A percentile compares a stretch with the other conserved stretches of the same genome.
Evolutionary conservation across 2,329 filamentous ascomycete genomes (phyloP).

Genomic region (Fusarium floridanum): DNA sequence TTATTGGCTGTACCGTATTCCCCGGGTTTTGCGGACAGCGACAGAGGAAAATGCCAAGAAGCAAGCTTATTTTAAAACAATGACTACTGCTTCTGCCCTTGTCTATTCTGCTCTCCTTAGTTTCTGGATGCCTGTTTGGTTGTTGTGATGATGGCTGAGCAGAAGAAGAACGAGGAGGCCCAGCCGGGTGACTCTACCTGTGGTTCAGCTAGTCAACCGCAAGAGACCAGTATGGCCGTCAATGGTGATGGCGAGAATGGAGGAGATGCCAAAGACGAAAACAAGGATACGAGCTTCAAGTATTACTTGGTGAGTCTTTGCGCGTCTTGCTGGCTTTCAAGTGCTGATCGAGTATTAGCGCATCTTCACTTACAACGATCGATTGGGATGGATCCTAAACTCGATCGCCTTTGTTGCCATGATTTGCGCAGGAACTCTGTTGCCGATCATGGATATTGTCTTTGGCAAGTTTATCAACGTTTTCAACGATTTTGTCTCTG

Average conservation of each 20-base stretch:
- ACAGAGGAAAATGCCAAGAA: slow-evolving; percentile 20
- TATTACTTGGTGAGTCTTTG: slow-evolving; percentile 41
- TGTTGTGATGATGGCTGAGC: slow-evolving; percentile 7
- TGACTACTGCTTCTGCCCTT: background rate
- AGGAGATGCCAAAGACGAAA: slow-evolving; percentile 12
- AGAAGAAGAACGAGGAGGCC: slow-evolving; percentile 6
- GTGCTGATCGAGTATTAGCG: slow-evolving; percentile 42
- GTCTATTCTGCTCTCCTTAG: background rate
- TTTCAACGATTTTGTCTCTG: slow-evolving; percentile 68
- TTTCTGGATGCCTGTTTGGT: background rate
- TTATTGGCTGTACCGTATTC: slow-evolving; percentile 34
- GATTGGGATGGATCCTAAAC: slow-evolving; percentile 54
- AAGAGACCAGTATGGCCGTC: slow-evolving; percentile 12
- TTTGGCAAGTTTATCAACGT: slow-evolving; percentile 67
- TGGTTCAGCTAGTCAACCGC: slow-evolving; percentile 6
- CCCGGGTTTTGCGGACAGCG: slow-evolving; percentile 26
- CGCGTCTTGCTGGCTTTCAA: background rate
- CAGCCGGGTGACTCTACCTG: background rate
- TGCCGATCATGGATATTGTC: slow-evolving; percentile 71
- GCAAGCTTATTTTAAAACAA: background rate
- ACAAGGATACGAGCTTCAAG: slow-evolving; percentile 42
- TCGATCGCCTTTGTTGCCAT: slow-evolving; percentile 52
- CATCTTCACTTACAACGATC: slow-evolving; percentile 56
- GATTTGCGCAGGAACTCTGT: slow-evolving; percentile 52
- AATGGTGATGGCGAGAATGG: background rate